Evolutionary conservation across 176 grass and related monocot genomes (phyloP).

Genomic region (Bolboschoenus planiculmis): DNA sequence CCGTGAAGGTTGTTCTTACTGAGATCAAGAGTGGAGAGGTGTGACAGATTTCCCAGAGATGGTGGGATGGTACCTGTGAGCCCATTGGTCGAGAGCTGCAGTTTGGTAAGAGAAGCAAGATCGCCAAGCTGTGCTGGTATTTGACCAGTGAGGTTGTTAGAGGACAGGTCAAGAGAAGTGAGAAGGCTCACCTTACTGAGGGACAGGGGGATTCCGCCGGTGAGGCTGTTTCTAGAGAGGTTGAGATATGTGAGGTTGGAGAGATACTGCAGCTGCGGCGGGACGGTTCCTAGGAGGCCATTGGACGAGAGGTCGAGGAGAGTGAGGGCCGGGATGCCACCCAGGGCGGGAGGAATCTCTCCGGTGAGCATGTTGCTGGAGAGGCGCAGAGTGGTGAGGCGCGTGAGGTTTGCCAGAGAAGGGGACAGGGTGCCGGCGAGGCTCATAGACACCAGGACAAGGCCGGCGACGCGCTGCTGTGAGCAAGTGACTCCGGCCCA

Average conservation of each 20-base stretch:
- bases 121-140: slow-evolving; percentile 49
- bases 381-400: slow-evolving; percentile 35
- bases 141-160: slow-evolving; percentile 73
- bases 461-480: background rate
- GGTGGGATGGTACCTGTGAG: slow-evolving; percentile 58
- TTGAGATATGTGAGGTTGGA: slow-evolving; percentile 60
- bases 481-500: slow-evolving; percentile 27
- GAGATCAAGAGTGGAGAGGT: slow-evolving; percentile 52
- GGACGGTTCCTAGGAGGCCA: slow-evolving; percentile 39
- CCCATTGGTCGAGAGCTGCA: slow-evolving; percentile 69
- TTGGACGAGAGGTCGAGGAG: slow-evolving; percentile 55
- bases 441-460: slow-evolving; percentile 7
- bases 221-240: slow-evolving; percentile 80
- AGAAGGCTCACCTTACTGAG: slow-evolving; percentile 41
- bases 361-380: slow-evolving; percentile 64
- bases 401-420: slow-evolving; percentile 31
- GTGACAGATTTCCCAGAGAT: slow-evolving; percentile 39
- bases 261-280: slow-evolving; percentile 39
- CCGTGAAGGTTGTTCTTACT: slow-evolving; percentile 75
- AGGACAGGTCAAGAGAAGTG: slow-evolving; percentile 59
- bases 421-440: slow-evolving; percentile 26
- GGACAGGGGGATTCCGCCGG: slow-evolving; percentile 38
- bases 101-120: slow-evolving; percentile 43
- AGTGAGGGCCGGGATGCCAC: slow-evolving; percentile 35
- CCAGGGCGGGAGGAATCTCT: slow-evolving; percentile 35